Conservation (phyloP, 2,329 filamentous ascomycete species). For the Teratosphaeria gauchensis region DNA sequence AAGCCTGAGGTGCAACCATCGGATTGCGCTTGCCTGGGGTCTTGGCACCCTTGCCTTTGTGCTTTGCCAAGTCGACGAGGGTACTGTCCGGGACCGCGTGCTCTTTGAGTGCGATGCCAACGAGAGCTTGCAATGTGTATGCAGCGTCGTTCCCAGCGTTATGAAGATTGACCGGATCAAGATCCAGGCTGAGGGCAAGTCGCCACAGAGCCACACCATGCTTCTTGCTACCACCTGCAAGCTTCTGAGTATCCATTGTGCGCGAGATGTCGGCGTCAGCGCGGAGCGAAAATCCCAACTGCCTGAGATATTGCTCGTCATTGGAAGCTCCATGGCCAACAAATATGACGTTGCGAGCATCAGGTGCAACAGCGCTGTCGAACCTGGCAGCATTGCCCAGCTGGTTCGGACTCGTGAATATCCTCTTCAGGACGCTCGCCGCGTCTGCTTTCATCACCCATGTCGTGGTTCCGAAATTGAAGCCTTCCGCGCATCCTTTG, state of each 20-base stretch:
- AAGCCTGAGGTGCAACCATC: neutral
- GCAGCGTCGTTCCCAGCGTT: conserved; percentile 23
- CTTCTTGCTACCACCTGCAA: conserved; percentile 13
- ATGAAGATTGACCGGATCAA: conserved; percentile 13
- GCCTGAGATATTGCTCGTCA: conserved; percentile 12
- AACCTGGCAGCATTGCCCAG: conserved; percentile 5
- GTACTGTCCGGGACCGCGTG: conserved; percentile 4
- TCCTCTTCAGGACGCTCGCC: conserved; percentile 3
- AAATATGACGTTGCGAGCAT: conserved; percentile 13
- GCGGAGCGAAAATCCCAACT: conserved; percentile 7
- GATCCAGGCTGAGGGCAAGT: conserved; percentile 7
- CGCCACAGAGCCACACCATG: conserved; percentile 6
- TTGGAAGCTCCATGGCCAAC: conserved; percentile 17
- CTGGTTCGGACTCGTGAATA: conserved; percentile 7
- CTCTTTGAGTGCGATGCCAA: conserved; percentile 13
- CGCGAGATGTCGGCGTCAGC: conserved; percentile 5
- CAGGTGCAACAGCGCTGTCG: neutral
- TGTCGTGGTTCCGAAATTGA: conserved; percentile 17
- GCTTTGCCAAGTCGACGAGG: neutral
- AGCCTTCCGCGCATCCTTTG: conserved; percentile 17
- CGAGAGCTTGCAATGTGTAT: conserved; percentile 17
- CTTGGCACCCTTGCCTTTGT: neutral
- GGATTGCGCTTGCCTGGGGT: neutral
- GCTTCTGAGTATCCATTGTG: conserved; percentile 13
- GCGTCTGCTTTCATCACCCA: conserved; percentile 9